Conservation (phyloP, 441 rosid genomes). For the Sinapis alba region DNA sequence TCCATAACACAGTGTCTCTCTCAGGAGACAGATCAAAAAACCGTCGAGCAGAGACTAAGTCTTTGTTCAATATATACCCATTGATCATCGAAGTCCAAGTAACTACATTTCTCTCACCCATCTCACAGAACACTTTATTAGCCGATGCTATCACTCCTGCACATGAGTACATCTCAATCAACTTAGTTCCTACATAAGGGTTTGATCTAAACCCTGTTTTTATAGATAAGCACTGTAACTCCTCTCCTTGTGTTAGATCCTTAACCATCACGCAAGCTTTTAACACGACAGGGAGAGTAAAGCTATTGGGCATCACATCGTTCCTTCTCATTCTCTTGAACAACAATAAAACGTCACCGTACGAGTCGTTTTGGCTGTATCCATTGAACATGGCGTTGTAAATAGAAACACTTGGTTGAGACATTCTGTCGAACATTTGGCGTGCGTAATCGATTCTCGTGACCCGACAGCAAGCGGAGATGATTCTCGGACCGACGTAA, state of each 20-base stretch:
- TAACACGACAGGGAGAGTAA: slow-evolving; percentile 60
- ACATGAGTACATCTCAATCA: slow-evolving; percentile 68
- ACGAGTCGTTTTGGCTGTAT: slow-evolving; percentile 39
- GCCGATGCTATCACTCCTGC: slow-evolving; percentile 46
- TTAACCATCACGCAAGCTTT: slow-evolving; percentile 52
- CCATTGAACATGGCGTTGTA: slow-evolving; percentile 75
- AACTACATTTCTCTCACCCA: slow-evolving; percentile 65
- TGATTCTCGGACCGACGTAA: slow-evolving; percentile 52
- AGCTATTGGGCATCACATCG: slow-evolving; percentile 52
- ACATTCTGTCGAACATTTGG: slow-evolving; percentile 62
- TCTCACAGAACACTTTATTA: slow-evolving; percentile 58
- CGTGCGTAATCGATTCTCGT: slow-evolving; percentile 49
- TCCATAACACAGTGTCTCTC: slow-evolving; percentile 71
- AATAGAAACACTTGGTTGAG: slow-evolving; percentile 45
- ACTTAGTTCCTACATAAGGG: slow-evolving; percentile 50
- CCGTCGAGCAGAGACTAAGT: slow-evolving; percentile 52
- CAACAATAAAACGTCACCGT: slow-evolving; percentile 46
- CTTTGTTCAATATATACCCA: slow-evolving; percentile 50
- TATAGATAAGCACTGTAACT: slow-evolving; percentile 57
- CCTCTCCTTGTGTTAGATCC: slow-evolving; percentile 55
- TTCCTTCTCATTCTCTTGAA: slow-evolving; percentile 50
- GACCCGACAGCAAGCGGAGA: slow-evolving; percentile 23
- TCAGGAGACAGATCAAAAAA: slow-evolving; percentile 67
- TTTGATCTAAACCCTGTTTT: slow-evolving; percentile 61
- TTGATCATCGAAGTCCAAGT: slow-evolving; percentile 68